Conservation (phyloP, 768 basidiomycete species). For the Symmetrospora coprosmae region DNA sequence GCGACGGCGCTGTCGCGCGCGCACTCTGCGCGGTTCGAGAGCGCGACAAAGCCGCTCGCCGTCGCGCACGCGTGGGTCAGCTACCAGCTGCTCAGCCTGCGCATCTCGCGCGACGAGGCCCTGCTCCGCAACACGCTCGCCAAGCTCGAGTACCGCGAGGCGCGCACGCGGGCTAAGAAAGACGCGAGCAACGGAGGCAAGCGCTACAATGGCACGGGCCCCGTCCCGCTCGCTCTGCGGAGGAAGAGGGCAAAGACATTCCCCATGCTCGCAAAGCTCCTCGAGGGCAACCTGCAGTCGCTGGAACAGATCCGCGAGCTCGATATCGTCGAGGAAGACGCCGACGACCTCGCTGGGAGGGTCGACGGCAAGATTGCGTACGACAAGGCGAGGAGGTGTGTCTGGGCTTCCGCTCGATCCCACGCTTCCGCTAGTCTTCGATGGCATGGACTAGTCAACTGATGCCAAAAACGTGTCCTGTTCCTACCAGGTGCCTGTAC, state of each 20-base stretch:
- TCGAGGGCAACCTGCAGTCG: conserved; percentile 77
- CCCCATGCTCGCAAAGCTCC: conserved; percentile 67
- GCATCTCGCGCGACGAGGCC: conserved; percentile 60
- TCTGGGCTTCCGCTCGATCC: neutral
- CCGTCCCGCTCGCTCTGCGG: conserved; percentile 31
- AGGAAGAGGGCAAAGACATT: conserved; percentile 59
- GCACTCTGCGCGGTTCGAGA: conserved; percentile 30
- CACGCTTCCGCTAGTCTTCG: too few relatives aligned
- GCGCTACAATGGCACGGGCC: neutral
- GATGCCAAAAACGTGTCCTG: neutral
- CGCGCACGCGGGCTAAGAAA: neutral
- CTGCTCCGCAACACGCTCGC: neutral
- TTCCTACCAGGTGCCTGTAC: conserved; percentile 49
- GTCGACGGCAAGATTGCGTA: conserved; percentile 61
- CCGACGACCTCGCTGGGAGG: conserved; percentile 57
- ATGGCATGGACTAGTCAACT: neutral
- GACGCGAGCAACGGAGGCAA: neutral
- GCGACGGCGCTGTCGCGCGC: conserved; percentile 39
- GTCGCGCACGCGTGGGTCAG: conserved; percentile 76
- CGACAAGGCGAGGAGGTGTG: conserved; percentile 58
- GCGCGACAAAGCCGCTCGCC: conserved; percentile 46
- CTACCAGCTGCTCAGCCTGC: conserved; percentile 69
- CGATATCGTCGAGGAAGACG: conserved; percentile 73
- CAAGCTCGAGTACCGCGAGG: neutral
- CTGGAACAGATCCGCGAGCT: conserved; percentile 68